Conservation (phyloP, 331 rosid species). For the Cucumis variabilis region DNA sequence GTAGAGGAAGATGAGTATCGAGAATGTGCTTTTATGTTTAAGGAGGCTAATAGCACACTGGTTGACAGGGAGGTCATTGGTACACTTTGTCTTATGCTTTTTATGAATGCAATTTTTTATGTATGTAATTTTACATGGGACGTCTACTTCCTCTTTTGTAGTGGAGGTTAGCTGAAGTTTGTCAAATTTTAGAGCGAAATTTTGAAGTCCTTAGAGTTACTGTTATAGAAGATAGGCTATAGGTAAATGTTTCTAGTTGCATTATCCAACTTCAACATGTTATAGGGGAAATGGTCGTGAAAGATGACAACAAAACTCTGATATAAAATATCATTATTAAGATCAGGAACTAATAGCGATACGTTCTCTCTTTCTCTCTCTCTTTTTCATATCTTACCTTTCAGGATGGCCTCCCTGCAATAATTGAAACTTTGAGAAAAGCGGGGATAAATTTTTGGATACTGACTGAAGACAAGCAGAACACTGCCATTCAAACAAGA, state of each 20-base stretch:
- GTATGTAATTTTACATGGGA: background rate
- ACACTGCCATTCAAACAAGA: constrained; percentile 60
- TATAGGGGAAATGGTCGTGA: background rate
- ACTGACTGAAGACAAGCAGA: constrained; percentile 99
- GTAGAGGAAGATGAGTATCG: constrained; percentile 78
- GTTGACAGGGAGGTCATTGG: constrained; percentile 93
- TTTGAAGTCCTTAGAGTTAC: constrained; percentile 94
- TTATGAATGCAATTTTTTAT: background rate
- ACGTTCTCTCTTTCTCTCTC: constrained; percentile 29
- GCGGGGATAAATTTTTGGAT: constrained; percentile 99
- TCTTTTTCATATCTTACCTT: constrained; percentile 30
- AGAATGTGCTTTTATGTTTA: constrained; percentile 95
- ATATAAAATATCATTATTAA: background rate
- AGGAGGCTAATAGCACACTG: constrained; percentile 93
- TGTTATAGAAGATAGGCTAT: constrained; percentile 98
- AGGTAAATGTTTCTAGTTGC: constrained; percentile 72
- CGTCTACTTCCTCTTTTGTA: constrained; percentile 46
- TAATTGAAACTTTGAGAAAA: constrained; percentile 87
- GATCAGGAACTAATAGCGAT: background rate
- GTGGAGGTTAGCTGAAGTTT: constrained; percentile 99
- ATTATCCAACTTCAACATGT: background rate
- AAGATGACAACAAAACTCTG: background rate
- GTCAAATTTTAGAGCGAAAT: constrained; percentile 90
- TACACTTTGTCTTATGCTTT: no score
- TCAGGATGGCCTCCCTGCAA: constrained; percentile 99